Base-by-base conservation (phyloP, 192 early-diverging fungal genomes). In the Coemansia sp. region DNA sequence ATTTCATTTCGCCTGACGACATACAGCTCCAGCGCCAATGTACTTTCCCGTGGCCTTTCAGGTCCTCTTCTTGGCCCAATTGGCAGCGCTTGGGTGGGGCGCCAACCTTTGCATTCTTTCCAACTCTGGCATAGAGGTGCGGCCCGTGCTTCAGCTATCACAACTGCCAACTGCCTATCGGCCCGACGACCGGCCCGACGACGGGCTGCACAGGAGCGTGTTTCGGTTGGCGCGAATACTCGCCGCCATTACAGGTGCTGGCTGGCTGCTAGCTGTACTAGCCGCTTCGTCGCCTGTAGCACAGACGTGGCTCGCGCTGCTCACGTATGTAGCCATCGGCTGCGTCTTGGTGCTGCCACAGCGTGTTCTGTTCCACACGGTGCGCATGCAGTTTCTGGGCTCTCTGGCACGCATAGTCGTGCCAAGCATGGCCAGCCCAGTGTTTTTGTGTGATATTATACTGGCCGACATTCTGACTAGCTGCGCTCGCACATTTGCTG, bases 391-490 rank as follows among this genome's bases (percentile, higher is more conserved):
- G 69, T 63, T 83, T 32, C 24, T 62, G 1, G 60, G 53, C 1
- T 61, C 70, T 32, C 63, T 80, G 27, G 56, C 41, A 24, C 76
- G 81, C 17, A 69, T 83, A 15, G 62, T 65, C 11, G 58, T 63
- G 22, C 81, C 81, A 19, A 73, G 64, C 33, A 34, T 79, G 56
- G 7, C 44, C 18, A 67, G 46, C n/a, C 73, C 72, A 0, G 88
- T 92, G 3, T 82, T 75, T 24, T 83, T 92, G 54, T 78, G 73
- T 0, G 97, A 98, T 61, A 84, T 95, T 24, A 87, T 98, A 33
- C 74, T 98, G 50, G 94, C 95, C 0, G 97, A 98, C 85, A 91
- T 98, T 27, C 66, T 98, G 74, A 98, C 95, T 0, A 93, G 91
- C 56, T 97, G 93, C 72, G 90, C 95, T 2, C 85, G 90, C 43